These are phyloP conservation scores for Epithele typhae DNA, from an alignment of 768 basidiomycete genomes.

Conservation along the genomic window DNA sequence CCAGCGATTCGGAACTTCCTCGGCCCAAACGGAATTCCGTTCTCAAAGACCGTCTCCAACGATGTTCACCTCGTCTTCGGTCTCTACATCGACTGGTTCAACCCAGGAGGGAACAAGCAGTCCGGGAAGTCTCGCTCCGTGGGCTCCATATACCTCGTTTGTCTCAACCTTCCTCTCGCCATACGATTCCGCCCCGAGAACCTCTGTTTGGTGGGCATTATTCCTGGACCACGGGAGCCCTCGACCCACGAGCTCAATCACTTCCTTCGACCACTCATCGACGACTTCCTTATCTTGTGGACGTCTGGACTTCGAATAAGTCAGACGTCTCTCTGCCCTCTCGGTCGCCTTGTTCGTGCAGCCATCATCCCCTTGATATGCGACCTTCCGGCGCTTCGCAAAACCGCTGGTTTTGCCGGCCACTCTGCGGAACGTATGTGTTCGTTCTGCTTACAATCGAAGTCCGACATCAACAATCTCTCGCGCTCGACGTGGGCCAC, in stretches of 20 bases:
- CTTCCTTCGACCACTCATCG: conserved; percentile 32
- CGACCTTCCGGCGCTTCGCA: conserved; percentile 32
- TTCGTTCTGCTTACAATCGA: conserved; percentile 4
- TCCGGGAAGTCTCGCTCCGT: conserved; percentile 5
- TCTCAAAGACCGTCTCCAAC: background rate
- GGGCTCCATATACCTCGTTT: conserved; percentile 21
- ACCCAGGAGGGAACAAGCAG: conserved; percentile 9
- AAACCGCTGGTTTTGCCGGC: conserved; percentile 26
- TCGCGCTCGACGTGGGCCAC: background rate
- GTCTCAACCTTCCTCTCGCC: conserved; percentile 23
- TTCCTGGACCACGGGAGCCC: conserved; percentile 38
- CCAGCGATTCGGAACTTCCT: conserved; percentile 6
- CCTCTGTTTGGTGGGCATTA: conserved; percentile 37
- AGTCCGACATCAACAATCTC: background rate
- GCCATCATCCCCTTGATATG: conserved; percentile 31
- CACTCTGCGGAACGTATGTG: conserved; percentile 24
- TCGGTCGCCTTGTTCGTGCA: conserved; percentile 26
- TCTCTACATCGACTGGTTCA: conserved; percentile 16
- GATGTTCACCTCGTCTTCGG: conserved; percentile 10
- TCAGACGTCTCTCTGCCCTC: conserved; percentile 15
- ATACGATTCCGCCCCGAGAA: conserved; percentile 25
- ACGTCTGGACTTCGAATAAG: conserved; percentile 25
- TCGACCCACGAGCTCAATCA: conserved; percentile 31
- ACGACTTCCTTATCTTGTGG: conserved; percentile 33
- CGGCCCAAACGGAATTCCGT: conserved; percentile 5